Evolutionary conservation across 225 moss, liverwort and hornwort genomes (phyloP).

Genomic region (Physcomitrium patens): DNA sequence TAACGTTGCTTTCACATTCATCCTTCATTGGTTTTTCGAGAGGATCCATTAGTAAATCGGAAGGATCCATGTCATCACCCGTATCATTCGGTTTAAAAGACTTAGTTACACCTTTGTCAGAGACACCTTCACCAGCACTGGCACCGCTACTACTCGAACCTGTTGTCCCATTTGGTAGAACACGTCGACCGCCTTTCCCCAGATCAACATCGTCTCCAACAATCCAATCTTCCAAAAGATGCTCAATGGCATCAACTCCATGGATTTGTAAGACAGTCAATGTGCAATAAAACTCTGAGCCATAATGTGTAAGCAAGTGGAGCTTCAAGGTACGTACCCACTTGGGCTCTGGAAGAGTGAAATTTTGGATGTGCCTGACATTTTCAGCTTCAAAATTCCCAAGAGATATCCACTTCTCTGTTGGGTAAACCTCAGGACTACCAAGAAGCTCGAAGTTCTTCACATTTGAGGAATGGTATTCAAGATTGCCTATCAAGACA

Average conservation of each 20-base stretch:
- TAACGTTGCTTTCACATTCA: slow-evolving; percentile 48
- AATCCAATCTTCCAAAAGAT: slow-evolving; percentile 93
- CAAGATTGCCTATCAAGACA: slow-evolving; percentile 81
- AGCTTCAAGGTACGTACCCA: slow-evolving; percentile 85
- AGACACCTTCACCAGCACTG: slow-evolving; percentile 18
- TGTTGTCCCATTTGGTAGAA: slow-evolving; percentile 50
- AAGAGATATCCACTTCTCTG: slow-evolving; percentile 82
- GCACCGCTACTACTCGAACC: slow-evolving; percentile 20
- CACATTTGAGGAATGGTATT: slow-evolving; percentile 90
- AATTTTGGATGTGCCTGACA: slow-evolving; percentile 81
- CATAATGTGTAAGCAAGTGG: slow-evolving; percentile 87
- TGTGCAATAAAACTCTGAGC: slow-evolving; percentile 95
- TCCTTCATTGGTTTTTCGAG: slow-evolving; percentile 42
- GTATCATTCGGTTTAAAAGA: slow-evolving; percentile 33
- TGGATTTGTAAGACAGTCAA: slow-evolving; percentile 79
- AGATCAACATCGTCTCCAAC: slow-evolving; percentile 67
- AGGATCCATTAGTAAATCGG: slow-evolving; percentile 47
- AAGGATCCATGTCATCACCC: slow-evolving; percentile 22
- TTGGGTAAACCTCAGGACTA: slow-evolving; percentile 73
- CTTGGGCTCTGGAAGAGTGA: slow-evolving; percentile 77
- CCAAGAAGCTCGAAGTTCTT: slow-evolving; percentile 93
- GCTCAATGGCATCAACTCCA: slow-evolving; percentile 94
- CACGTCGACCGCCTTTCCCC: slow-evolving; percentile 45
- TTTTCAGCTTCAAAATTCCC: slow-evolving; percentile 95
- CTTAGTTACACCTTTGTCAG: slow-evolving; percentile 31